Evolutionary conservation across 352 stramenopile genomes (phyloP).

Genomic region (Phytophthora europaea): DNA sequence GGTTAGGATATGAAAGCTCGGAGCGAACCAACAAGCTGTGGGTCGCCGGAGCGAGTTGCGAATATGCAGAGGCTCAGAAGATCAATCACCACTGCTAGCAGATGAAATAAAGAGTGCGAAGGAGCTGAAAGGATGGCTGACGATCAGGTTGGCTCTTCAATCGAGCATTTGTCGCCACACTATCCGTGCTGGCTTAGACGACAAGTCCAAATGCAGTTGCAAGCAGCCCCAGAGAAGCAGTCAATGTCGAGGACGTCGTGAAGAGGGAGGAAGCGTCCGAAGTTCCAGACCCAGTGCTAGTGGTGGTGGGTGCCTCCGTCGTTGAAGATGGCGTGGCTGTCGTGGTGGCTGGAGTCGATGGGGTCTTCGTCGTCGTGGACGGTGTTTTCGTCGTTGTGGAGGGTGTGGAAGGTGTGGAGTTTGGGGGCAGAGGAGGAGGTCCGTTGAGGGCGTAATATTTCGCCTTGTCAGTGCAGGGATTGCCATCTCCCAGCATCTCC

Average conservation of each 20-base stretch:
- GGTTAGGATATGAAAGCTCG: not conserved
- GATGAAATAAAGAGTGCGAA: not conserved
- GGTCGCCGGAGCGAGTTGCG: not conserved
- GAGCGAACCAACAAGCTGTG: not conserved
- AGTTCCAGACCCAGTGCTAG: not conserved
- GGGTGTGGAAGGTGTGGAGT: not conserved
- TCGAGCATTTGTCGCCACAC: not conserved
- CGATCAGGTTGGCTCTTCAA: not conserved
- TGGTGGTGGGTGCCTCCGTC: not conserved
- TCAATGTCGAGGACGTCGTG: not conserved
- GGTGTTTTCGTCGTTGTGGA: not conserved
- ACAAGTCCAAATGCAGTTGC: not conserved
- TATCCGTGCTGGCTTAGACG: not conserved
- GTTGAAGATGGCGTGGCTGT: slow-evolving; percentile 1
- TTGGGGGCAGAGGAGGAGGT: not conserved
- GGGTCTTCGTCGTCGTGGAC: not conserved
- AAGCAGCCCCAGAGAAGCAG: not conserved
- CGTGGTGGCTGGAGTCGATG: not conserved
- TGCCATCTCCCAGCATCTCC: not conserved
- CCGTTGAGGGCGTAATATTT: no score
- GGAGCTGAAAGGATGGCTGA: not conserved
- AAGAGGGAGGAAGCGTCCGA: not conserved
- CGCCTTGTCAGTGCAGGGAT: not conserved
- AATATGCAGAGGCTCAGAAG: not conserved
- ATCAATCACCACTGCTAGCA: not conserved